Base-by-base conservation (phyloP, 2,329 filamentous ascomycete species). In the Scedosporium dehoogii region DNA sequence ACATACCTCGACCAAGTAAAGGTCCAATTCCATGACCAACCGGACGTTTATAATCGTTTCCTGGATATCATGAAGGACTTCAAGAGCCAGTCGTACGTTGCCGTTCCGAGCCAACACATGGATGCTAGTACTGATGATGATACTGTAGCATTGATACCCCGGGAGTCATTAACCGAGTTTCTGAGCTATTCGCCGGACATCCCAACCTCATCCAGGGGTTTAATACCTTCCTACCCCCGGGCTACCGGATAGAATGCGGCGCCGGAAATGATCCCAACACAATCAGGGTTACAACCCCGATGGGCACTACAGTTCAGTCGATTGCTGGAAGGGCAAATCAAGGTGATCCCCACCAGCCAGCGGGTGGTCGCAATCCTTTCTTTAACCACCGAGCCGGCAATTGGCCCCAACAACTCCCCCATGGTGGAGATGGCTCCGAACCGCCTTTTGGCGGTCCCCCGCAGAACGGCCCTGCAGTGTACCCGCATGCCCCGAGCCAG, bases 51-150 rank as follows among this genome's bases (percentile, higher is more conserved):
- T 71, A 97, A 97, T 70, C 83, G 90, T 44, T 97, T 99, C 69
- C 78, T 99, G 56, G 94, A 99, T 69, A 99, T 99, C 58, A 99
- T 99, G 94, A 99, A 99, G 72, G 94, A 99, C 69, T 99, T 99
- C 74, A 99, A 99, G 76, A 96, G 92, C 69, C 93, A 96, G 76
- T 92, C 92, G 85, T 92, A 79, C 77, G 89, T 82, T 62, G 27
- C 21, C n/a, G 3, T 23, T 57, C 16, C 23, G 9, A 48, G 53
- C 23, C 12, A 9, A 3, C 7, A 9, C 6, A 55, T 29, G 4
- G 23, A 27, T 29, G 61, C 64, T 46, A 18, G 16, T 33, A 1
- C 27, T 55, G 5, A 10, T 10, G 10, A 12, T 59, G 23, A 29
- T 16, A 10, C 12, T 7, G 58, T 63, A 88, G 89, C 3, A 99